Percentiles rank a stretch among this genome's conserved stretches.
Conservation (phyloP, 805 yeast species). For the Wickerhamomyces chambardii region DNA sequence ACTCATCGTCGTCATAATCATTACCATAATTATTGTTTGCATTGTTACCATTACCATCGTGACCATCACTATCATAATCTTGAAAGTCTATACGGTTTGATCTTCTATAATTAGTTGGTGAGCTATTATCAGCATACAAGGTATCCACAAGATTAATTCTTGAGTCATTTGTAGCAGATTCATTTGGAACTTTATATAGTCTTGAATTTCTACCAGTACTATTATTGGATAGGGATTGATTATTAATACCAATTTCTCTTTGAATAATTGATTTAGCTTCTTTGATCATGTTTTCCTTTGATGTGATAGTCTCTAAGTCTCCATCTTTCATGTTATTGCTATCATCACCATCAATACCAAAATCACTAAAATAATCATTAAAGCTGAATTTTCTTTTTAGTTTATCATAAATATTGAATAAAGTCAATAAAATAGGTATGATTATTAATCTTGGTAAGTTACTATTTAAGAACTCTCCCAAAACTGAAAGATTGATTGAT, state of each 20-base stretch:
- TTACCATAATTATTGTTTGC: too few relatives aligned
- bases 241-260: conserved; percentile 10
- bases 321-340: conserved; percentile 15
- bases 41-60: too few relatives aligned
- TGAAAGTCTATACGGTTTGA: too few relatives aligned
- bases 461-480: conserved; percentile 64
- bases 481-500: conserved; percentile 65
- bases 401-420: conserved; percentile 60
- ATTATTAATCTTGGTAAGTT: conserved; percentile 69
- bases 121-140: not conserved
- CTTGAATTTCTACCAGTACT: not conserved
- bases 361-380: conserved; percentile 21
- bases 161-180: not conserved
- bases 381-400: conserved; percentile 26
- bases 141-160: not conserved
- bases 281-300: conserved; percentile 9
- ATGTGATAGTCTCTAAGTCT: not conserved
- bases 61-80: too few relatives aligned
- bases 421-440: conserved; percentile 58
- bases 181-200: not conserved
- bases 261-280: conserved; percentile 16
- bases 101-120: too few relatives aligned
- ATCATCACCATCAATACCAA: conserved; percentile 31
- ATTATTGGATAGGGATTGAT: not conserved
- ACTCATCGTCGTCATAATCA: not conserved